Evolutionary conservation across 805 yeast species (phyloP), one percentile per base, ranked within the genome.

Genomic region (Kuraishia capsulata): DNA sequence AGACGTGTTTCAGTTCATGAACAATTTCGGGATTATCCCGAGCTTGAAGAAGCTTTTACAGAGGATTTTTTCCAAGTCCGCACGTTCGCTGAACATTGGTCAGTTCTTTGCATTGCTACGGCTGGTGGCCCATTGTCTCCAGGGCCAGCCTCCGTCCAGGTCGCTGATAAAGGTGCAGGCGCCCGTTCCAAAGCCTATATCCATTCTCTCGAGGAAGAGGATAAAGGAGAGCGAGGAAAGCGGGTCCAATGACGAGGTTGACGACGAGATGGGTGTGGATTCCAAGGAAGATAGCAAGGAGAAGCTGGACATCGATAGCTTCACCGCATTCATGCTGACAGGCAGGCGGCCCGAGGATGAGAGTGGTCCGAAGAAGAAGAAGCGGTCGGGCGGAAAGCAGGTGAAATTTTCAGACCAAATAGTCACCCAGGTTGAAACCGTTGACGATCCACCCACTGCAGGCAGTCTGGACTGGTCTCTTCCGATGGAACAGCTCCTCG

Each of bases 101-200:
- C 94, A 88, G 56, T 90, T 92, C 60, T 92, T 84, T 62, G 96
- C 95, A 1, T 69, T 87, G 28, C 55, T 90, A 39, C 68, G 98
- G 49, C 69, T 92, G 17, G 70, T 88, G 11, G 73, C 95, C 16
- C 96, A 86, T 55, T 56, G 85, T 14, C 35, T 60, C 2, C 48
- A 56, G 25, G 81, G 81, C 2, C 49, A 57, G 25, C 53, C 67
- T n/a, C 81, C 86, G 3, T 56, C 65, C 20, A 61, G 86, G 44
- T 57, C 64, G 18, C 59, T 78, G 51, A 71, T 86, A 28, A 57
- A 64, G 40, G 46, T 56, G 5, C 64, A 67, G 3, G 83, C 94
- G 0, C 75, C 83, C 0, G 73, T 86, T 14, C 94, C 95, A 1
- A 69, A 69, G 39, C 97, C 97, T 3, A 74, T 76, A 28, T 77